phyloP scores from a whole-genome alignment of 768 basidiomycete species.

The Multifurca ochricompacta region DNA sequence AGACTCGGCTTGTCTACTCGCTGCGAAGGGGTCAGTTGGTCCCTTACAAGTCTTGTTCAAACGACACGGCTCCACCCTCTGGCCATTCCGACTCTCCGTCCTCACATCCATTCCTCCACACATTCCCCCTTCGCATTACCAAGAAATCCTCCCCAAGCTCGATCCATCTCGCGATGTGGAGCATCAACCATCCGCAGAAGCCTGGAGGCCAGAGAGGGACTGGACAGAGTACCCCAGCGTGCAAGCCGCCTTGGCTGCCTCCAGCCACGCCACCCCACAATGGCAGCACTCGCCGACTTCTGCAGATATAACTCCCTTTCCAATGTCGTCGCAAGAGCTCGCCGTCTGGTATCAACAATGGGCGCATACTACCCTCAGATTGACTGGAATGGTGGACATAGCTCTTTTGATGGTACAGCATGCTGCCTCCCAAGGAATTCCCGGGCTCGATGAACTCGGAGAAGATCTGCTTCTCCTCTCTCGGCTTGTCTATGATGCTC shows the following conservation, averaged over 20 bases:
- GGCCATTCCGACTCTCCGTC: slow-evolving; percentile 62
- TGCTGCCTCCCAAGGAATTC: slow-evolving; percentile 72
- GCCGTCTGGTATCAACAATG: slow-evolving; percentile 68
- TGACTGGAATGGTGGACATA: slow-evolving; percentile 68
- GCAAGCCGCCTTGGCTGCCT: slow-evolving; percentile 33
- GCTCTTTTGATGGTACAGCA: slow-evolving; percentile 80
- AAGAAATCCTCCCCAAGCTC: slow-evolving; percentile 54
- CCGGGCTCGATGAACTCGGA: slow-evolving; percentile 74
- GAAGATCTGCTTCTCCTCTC: slow-evolving; percentile 88
- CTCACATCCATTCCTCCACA: slow-evolving; percentile 72
- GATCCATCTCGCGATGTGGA: slow-evolving; percentile 45
- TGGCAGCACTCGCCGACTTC: not conserved
- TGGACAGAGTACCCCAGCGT: slow-evolving; percentile 48
- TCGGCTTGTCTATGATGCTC: slow-evolving; percentile 78
- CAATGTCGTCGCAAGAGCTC: slow-evolving; percentile 44
- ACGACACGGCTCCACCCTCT: slow-evolving; percentile 50
- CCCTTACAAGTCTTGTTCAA: slow-evolving; percentile 51
- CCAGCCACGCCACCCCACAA: slow-evolving; percentile 16
- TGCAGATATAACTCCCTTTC: slow-evolving; percentile 21
- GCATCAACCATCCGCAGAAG: slow-evolving; percentile 23
- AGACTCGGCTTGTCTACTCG: slow-evolving; percentile 55
- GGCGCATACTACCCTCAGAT: slow-evolving; percentile 51
- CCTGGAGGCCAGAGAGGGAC: slow-evolving; percentile 50
- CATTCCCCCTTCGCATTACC: slow-evolving; percentile 53
- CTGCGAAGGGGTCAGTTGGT: slow-evolving; percentile 49